Base-by-base conservation (phyloP, 73 alveolate species). In the Paraurostyla sp. region DNA sequence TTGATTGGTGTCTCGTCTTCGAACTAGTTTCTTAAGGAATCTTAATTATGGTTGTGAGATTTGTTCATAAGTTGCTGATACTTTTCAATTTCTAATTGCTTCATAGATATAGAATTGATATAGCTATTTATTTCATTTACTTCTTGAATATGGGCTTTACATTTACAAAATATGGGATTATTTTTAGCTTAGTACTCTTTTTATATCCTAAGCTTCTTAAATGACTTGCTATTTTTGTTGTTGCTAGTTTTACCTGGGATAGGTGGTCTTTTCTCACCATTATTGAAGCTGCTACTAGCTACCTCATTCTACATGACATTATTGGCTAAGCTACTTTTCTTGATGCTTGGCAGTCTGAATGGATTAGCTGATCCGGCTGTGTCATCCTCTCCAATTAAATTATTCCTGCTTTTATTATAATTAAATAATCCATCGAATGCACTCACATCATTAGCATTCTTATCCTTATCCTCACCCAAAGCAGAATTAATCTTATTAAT, bases 61-160 rank as follows among this genome's bases (percentile, higher is more conserved):
- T n/a, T n/a, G n/a, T n/a, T n/a, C n/a, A n/a, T n/a, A n/a, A n/a
- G n/a, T n/a, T n/a, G n/a, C n/a, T n/a, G n/a, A n/a, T 16, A 7
- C 56, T 58, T 20, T 54, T 60, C 45, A 16, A 6, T 25, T 25
- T 60, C 78, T 13, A 16, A 3, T 60, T 60, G 13, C 7, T 23
- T 27, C 78, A 13, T 27, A 3, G 78, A 13, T 60, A 60, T 13
- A 9, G 20, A 16, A 4, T 65, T 2, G 41, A 38, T 38, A 40
- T 65, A 35, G 13, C 42, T 13, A 40, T 65, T 65, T 11, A 65
- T 65, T 40, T 65, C 82, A 65, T 65, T 65, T 32, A 65, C 25
- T 11, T 35, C 1, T 2, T 56, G 11, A 0, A 38, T 0, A 65
- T 65, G 82, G 11, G 56, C 58, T 22, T 40, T 65, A 38, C 82